These are phyloP conservation scores for Penicillium canariense DNA, from an alignment of 495 filamentous ascomycete genomes.

Conservation along the genomic window DNA sequence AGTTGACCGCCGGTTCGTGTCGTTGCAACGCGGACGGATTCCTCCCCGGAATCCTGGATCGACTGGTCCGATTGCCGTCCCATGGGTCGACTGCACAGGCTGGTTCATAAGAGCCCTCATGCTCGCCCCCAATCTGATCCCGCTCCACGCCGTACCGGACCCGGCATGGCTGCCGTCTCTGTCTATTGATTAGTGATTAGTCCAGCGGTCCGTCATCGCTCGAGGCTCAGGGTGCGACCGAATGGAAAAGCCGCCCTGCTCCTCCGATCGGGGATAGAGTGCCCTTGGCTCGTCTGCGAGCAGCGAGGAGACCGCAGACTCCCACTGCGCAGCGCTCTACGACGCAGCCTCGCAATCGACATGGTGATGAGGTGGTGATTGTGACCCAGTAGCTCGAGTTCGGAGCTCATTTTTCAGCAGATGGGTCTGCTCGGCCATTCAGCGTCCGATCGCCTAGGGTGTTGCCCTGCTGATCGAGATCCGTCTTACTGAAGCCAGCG, in stretches of 20 bases:
- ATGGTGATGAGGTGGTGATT: background rate
- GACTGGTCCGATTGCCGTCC: background rate
- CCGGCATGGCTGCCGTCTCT: no score
- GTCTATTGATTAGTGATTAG: no score
- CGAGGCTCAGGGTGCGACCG: background rate
- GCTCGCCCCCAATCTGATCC: background rate
- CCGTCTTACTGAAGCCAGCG: background rate
- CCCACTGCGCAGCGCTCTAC: background rate
- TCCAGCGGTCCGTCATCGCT: no score
- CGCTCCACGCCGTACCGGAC: no score
- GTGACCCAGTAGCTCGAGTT: no score
- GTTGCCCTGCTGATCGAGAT: constrained; percentile 9
- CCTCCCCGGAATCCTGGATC: background rate
- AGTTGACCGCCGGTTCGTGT: constrained; percentile 5
- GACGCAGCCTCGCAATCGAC: background rate
- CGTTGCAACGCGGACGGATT: background rate
- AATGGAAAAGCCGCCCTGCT: no score
- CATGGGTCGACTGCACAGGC: background rate
- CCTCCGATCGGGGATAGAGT: background rate
- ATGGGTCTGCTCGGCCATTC: background rate
- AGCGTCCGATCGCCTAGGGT: background rate
- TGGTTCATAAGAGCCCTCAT: background rate
- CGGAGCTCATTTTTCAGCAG: background rate
- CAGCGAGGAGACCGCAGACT: constrained; percentile 10
- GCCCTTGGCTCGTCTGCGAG: constrained; percentile 16